Conservation (phyloP, 2,329 filamentous ascomycete genomes). For the Meredithiella fracta region DNA sequence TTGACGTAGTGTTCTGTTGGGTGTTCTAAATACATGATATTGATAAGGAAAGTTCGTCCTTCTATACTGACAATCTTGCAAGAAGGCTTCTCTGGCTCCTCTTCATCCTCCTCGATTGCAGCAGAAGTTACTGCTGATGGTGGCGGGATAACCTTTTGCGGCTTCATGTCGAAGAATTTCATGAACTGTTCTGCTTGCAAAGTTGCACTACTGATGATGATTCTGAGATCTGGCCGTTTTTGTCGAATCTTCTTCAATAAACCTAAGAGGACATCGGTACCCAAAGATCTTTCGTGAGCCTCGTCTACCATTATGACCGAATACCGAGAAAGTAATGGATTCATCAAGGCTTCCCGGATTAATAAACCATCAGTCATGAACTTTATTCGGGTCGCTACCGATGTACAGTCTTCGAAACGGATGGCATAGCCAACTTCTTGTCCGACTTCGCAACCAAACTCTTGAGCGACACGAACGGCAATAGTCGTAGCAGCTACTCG, state of each 20-base stretch:
- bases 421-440: constrained; percentile 91
- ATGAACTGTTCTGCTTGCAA: constrained; percentile 78
- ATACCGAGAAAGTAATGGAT: constrained; percentile 78
- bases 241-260: constrained; percentile 79
- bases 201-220: constrained; percentile 87
- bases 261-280: constrained; percentile 79
- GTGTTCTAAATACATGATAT: constrained; percentile 62
- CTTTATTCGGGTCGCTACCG: constrained; percentile 71
- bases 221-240: constrained; percentile 62
- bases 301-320: constrained; percentile 97
- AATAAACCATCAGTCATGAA: constrained; percentile 89
- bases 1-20: constrained; percentile 79
- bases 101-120: not conserved
- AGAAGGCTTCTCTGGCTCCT: not conserved
- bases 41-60: constrained; percentile 76
- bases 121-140: constrained; percentile 29
- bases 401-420: constrained; percentile 80
- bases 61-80: constrained; percentile 40
- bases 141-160: not conserved
- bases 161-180: constrained; percentile 46
- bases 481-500: constrained; percentile 84
- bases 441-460: constrained; percentile 69
- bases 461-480: constrained; percentile 74
- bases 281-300: constrained; percentile 84
- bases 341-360: constrained; percentile 79